phyloP scores from a whole-genome alignment of 2,329 filamentous ascomycete genomes.

The Bipolaris gigantea region DNA sequence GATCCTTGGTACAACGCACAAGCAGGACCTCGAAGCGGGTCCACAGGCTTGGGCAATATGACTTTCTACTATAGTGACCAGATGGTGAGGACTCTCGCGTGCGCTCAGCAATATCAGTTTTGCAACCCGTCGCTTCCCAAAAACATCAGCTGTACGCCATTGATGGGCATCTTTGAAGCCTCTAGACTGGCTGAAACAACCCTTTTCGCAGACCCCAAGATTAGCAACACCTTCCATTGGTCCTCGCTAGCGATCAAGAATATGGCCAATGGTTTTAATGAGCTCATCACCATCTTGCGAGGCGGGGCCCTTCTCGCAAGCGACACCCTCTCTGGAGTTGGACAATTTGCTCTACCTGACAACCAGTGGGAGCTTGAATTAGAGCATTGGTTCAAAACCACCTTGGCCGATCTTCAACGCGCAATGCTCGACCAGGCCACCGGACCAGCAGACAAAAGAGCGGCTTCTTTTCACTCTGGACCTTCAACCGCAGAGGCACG shows the following conservation, averaged over 20 bases:
- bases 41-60: not conserved
- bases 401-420: constrained; percentile 36
- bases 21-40: not conserved
- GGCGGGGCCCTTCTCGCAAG: constrained; percentile 14
- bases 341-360: constrained; percentile 25
- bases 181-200: not conserved
- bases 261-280: constrained; percentile 10
- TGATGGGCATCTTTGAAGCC: constrained; percentile 18
- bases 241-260: constrained; percentile 6
- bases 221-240: constrained; percentile 4
- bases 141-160: constrained; percentile 20
- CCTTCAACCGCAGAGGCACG: constrained; percentile 7
- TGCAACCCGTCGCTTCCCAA: constrained; percentile 34
- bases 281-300: not conserved
- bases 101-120: constrained; percentile 41
- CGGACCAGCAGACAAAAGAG: constrained; percentile 5
- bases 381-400: constrained; percentile 31
- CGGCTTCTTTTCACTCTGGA: constrained; percentile 9
- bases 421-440: constrained; percentile 17
- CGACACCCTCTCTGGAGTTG: constrained; percentile 11
- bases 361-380: constrained; percentile 46
- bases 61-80: constrained; percentile 14
- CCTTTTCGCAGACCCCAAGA: not conserved
- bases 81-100: constrained; percentile 30
- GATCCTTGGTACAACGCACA: constrained; percentile 41